A percentile compares a stretch with the other conserved stretches of the same genome.
Evolutionary conservation across 371 early-diverging fungal species (phyloP).

Genomic region (Rhizopus microsporus): DNA sequence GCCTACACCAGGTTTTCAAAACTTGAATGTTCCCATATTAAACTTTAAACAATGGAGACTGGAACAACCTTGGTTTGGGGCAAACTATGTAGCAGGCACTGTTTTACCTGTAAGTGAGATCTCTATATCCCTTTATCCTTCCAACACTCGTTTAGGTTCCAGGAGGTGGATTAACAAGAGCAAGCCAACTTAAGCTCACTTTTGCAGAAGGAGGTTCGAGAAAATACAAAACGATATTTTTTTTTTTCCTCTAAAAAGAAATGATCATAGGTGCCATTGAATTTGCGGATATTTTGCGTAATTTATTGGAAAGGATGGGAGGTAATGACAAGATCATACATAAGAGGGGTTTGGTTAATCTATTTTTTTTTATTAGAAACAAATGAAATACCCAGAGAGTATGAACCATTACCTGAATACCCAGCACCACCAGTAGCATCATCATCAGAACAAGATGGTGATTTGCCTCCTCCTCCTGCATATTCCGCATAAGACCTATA

Average conservation of each 20-base stretch:
- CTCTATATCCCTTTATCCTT: background rate
- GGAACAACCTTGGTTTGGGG: conserved; percentile 62
- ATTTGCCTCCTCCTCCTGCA: conserved; percentile 21
- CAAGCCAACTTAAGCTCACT: conserved; percentile 38
- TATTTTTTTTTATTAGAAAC: conserved; percentile 21
- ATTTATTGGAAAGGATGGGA: conserved; percentile 39
- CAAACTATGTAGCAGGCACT: conserved; percentile 50
- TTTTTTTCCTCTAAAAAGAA: no score
- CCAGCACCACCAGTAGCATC: conserved; percentile 9
- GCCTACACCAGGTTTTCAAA: conserved; percentile 29
- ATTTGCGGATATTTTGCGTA: conserved; percentile 45
- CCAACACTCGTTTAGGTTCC: conserved; percentile 31
- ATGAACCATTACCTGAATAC: conserved; percentile 44
- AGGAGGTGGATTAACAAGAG: conserved; percentile 46
- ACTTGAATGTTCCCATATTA: conserved; percentile 49
- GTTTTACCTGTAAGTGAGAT: conserved; percentile 42
- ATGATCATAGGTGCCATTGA: conserved; percentile 49
- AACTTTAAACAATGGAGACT: conserved; percentile 45
- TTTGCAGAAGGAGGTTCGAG: conserved; percentile 54
- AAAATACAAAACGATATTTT: no score
- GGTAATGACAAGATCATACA: conserved; percentile 14
- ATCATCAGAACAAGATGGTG: conserved; percentile 7
- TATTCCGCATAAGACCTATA: conserved; percentile 9
- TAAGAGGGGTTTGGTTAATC: background rate
- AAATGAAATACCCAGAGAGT: conserved; percentile 36